Base-by-base conservation (phyloP, 1,284 basidiomycete genomes). In the Pascua guehoae region DNA sequence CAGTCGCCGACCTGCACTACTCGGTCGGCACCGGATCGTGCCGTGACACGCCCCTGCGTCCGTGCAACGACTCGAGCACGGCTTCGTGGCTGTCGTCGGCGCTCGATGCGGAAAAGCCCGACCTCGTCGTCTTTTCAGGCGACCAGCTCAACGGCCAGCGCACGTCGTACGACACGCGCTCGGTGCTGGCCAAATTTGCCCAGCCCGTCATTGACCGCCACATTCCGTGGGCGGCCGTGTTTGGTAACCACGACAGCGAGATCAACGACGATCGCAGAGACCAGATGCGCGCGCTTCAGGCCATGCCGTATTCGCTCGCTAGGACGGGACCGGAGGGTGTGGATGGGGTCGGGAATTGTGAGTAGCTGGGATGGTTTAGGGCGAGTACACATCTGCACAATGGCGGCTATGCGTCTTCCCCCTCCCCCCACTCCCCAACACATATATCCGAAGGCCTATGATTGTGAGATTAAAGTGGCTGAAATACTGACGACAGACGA, bases 201-300 rank as follows among this genome's bases (percentile, higher is more conserved):
- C 81, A 80, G 16, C 85, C 85, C 0, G 87, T 91, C 5, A 88
- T 88, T 11, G 82, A 86, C 12, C 83, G 87, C 24, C 76, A 82
- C 47, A 88, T 96, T 38, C 88, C 92, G 0, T 98, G 92, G 90
- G 85, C 89, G 3, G 88, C 87, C 0, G 83, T 97, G 7, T 90
- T 96, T 71, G 91, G 73, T 2, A 97, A 98, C 68, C 94, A 97
- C 71, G 92, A 95, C 67, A 88, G 92, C 64, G 83, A 86, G 61
- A 76, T 74, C 12, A 85, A 85, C 2, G 77, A 85, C 57, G 70
- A 79, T 49, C 82, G 85, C 60, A 83, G 81, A 8, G 69, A 69
- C 74, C 86, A 94, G 70, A 76, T 94, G 66, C 79, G 81, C 62
- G 78, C 88, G 63, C 82, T 95, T 81, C 83, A 86, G 68, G 82